Conservation (phyloP, 768 basidiomycete genomes). For the Naganishia randhawae region DNA sequence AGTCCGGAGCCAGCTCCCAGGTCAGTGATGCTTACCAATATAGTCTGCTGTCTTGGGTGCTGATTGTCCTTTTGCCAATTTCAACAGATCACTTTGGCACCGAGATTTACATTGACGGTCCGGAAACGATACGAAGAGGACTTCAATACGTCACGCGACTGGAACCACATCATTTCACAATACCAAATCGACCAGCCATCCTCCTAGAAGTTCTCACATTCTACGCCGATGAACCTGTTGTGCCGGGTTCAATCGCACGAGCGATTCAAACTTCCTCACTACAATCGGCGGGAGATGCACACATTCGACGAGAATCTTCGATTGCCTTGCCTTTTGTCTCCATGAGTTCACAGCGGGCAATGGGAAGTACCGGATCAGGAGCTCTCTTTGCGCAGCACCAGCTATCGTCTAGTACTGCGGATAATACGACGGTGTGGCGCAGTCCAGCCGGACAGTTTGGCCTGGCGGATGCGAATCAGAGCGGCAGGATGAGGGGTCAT, state of each 20-base stretch:
- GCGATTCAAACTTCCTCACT: neutral
- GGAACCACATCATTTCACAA: neutral
- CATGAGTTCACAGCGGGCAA: neutral
- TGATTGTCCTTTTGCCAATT: neutral
- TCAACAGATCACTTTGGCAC: conserved; percentile 24
- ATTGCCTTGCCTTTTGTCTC: neutral
- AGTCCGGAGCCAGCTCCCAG: conserved; percentile 2
- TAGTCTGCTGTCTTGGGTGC: neutral
- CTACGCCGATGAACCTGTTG: conserved; percentile 15
- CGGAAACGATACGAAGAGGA: conserved; percentile 1
- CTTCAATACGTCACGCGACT: conserved; percentile 11
- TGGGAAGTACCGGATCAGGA: neutral
- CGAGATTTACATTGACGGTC: conserved; percentile 16
- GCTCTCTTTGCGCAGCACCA: neutral
- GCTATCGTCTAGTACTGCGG: neutral
- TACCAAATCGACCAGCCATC: neutral
- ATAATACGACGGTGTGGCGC: neutral
- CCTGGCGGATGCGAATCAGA: neutral
- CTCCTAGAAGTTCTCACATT: conserved; percentile 11
- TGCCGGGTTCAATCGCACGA: conserved; percentile 1
- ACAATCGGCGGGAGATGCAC: neutral
- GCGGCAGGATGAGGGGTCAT: neutral
- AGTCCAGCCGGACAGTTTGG: neutral
- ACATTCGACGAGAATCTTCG: neutral
- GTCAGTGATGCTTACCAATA: conserved; percentile 1